Percentiles rank a stretch among this genome's conserved stretches.
These are phyloP conservation scores for Chlorella vulgaris DNA, from an alignment of 139 green algal genomes.

Conservation along the genomic window DNA sequence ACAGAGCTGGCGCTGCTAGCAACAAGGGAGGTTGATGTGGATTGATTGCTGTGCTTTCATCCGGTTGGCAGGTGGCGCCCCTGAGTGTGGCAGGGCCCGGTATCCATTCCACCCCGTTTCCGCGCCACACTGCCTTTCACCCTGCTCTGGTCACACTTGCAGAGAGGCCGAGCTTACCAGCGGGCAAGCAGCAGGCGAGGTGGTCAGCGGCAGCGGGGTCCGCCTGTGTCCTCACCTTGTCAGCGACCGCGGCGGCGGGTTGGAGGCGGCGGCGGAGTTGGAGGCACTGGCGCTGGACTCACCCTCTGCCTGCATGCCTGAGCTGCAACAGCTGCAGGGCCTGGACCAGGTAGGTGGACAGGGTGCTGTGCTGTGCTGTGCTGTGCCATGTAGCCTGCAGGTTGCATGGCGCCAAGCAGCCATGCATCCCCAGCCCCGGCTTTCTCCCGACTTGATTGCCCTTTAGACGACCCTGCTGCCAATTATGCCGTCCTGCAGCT, in stretches of 20 bases:
- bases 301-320: constrained; percentile 20
- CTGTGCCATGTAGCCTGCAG: not conserved
- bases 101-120: no score
- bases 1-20: not conserved
- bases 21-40: no score
- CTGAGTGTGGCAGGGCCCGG: no score
- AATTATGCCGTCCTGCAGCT: no score
- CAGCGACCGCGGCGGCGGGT: not conserved
- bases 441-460: no score
- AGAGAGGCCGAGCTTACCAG: constrained; percentile 25
- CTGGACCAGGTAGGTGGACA: constrained; percentile 29
- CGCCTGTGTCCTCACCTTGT: not conserved
- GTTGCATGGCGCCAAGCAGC: no score
- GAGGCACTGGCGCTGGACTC: constrained; percentile 19
- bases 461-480: no score
- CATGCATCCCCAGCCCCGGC: no score
- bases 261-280: not conserved
- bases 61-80: no score
- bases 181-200: not conserved
- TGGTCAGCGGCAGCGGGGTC: not conserved
- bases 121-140: no score
- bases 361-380: not conserved
- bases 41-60: no score
- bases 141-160: not conserved
- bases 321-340: constrained; percentile 30